Base-by-base conservation (phyloP, 75 land plant species). In the Chamaecyparis obtusa region DNA sequence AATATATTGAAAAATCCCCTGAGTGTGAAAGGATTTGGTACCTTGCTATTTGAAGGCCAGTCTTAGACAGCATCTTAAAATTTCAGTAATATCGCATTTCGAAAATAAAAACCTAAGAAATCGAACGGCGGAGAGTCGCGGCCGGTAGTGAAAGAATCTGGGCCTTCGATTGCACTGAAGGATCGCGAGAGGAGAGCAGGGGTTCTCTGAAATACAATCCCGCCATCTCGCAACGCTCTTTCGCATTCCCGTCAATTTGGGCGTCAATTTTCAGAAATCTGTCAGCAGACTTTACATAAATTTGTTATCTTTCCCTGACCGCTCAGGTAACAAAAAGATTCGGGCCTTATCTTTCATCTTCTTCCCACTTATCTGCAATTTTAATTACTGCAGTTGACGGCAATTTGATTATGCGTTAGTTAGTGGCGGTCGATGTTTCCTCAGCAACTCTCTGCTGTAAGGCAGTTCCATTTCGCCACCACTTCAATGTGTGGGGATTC, bases 381-480 rank as follows among this genome's bases (percentile, higher is more conserved):
- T 1, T 64, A 64, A 64, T 21, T 1, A 21, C 6, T 64, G n/a
- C 7, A 64, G 8, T 64, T 64, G 69, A 64, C n/a, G 69, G 69
- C 27, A 64, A 64, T 24, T 64, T 64, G 7, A 64, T 21, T 78
- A 37, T 76, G 81, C 27, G 81, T 78, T 78, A 37, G 81, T 41
- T 64, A 24, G 46, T 9, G 21, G 46, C 43, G 44, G 81, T 78
- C 81, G 81, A 78, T 78, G 81, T 78, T 78, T 78, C 81, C 81
- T 78, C 81, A 39, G 46, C 81, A 78, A 78, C 24, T 24, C 44
- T 49, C 83, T 44, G 30, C 83, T 46, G 49, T n/a, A 27, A 81
- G 49, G 15, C 83, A 43, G 41, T 30, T 44, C 13, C 44, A 81
- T 81, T 81, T 43, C 30, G 21, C 83, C 83, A 7, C 51, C 16